Evolutionary conservation across 2,329 filamentous ascomycete genomes (phyloP), one percentile per base, ranked within the genome.

Genomic region (Calonectria pseudoturangicola): DNA sequence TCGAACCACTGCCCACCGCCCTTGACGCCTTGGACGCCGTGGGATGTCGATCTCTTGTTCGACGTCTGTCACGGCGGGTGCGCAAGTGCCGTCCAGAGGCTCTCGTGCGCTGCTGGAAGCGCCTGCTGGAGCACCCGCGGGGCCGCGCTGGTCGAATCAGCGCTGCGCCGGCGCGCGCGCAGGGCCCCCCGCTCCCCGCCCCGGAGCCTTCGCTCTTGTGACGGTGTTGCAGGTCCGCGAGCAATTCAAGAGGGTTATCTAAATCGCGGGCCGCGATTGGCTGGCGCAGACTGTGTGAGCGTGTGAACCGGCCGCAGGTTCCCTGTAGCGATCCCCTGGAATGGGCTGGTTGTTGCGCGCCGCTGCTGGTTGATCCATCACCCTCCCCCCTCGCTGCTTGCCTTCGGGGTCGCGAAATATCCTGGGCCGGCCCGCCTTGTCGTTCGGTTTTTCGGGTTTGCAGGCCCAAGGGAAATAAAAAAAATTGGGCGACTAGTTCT

Each of bases 1-100:
- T 76, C 73, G 74, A 74, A 74, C 65, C 73, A 75, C 66, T 68
- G 62, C 54, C 73, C 72, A 70, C 72, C 62, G 36, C 33, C 64
- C 66, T 66, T 43, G 70, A 72, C 33, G 70, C 54, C 36, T 28
- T 16, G 12, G 25, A 21, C 41, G 66, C 66, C 33, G 58, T 71
- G 56, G 47, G 50, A 63, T 39, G 47, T 54, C 36, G 33, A 63
- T 63, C 58, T 63, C 58, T 63, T 60, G 54, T 41, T 60, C 36
- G 54, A 60, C 21, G 54, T 60, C 54, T 60, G 54, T 39, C 54
- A 51, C 48, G 48, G n/a, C 48, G 25, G 25, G 28, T 25, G 25
- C 45, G 8, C 45, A 48, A 21, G 45, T 21, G 45, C 45, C 25
- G 48, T 16, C 30, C 39, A 60, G 36, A 60, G 54, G 54, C 36